phyloP scores from a whole-genome alignment of 768 basidiomycete species.

The Pleurotus djamor region DNA sequence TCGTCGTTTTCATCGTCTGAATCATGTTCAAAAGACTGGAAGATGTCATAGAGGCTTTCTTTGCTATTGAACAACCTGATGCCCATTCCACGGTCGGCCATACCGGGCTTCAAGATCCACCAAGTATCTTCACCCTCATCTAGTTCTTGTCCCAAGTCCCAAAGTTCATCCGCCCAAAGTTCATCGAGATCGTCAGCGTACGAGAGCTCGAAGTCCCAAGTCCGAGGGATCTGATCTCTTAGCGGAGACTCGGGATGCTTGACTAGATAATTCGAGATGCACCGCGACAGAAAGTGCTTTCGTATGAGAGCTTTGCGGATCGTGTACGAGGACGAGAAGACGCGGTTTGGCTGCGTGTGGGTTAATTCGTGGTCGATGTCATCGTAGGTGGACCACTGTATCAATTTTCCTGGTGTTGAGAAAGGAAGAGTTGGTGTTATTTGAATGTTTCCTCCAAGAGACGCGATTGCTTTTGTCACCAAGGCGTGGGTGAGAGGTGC shows the following conservation, averaged over 20 bases:
- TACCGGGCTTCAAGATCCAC: constrained; percentile 98
- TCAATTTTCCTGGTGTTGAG: constrained; percentile 28
- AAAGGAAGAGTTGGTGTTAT: constrained; percentile 17
- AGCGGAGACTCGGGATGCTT: constrained; percentile 69
- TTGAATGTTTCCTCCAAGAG: constrained; percentile 17
- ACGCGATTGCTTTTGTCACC: constrained; percentile 36
- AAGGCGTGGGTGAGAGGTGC: constrained; percentile 47
- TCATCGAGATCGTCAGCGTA: constrained; percentile 96
- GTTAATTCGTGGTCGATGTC: constrained; percentile 76
- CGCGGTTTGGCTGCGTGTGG: constrained; percentile 40
- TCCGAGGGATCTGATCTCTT: constrained; percentile 56
- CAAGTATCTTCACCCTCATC: constrained; percentile 48
- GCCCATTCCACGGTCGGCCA: constrained; percentile 96
- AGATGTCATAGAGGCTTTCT: constrained; percentile 67
- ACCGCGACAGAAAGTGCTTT: constrained; percentile 86
- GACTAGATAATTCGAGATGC: constrained; percentile 64
- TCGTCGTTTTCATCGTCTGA: constrained; percentile 44
- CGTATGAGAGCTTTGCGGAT: constrained; percentile 93
- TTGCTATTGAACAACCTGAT: constrained; percentile 87
- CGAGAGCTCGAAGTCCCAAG: constrained; percentile 83
- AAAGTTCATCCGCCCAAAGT: constrained; percentile 89
- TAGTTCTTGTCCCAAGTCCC: constrained; percentile 72
- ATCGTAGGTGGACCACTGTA: constrained; percentile 89
- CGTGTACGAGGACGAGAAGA: constrained; percentile 80
- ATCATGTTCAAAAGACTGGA: constrained; percentile 74